Percentiles rank a stretch among this genome's conserved stretches.
phyloP scores from a whole-genome alignment of 2,329 filamentous ascomycete species.

The Nemania serpens region DNA sequence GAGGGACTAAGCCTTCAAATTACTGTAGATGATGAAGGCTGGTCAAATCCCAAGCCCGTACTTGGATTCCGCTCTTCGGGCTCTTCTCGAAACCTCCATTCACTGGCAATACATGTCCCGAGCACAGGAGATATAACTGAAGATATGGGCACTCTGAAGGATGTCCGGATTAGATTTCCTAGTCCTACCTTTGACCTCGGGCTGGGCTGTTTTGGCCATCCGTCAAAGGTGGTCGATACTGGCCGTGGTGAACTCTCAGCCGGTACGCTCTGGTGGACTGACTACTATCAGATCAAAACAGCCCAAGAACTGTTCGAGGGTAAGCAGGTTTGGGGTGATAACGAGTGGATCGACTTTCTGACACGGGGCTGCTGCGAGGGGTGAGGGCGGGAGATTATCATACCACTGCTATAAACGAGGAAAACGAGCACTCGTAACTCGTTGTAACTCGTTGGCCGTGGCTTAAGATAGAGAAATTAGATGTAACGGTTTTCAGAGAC shows the following conservation, averaged over 20 bases:
- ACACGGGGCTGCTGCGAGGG: not conserved
- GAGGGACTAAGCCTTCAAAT: not conserved
- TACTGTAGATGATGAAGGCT: constrained; percentile 17
- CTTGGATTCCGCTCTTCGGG: constrained; percentile 4
- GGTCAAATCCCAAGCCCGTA: constrained; percentile 13
- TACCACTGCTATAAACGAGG: not conserved
- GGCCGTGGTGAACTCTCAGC: not conserved
- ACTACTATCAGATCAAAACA: constrained; percentile 11
- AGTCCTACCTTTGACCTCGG: constrained; percentile 27
- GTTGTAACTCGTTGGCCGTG: too few relatives aligned
- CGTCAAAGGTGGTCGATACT: constrained; percentile 18
- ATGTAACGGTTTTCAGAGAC: too few relatives aligned
- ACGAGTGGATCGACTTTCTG: constrained; percentile 12
- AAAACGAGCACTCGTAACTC: too few relatives aligned
- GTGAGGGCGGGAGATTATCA: too few relatives aligned
- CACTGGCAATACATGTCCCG: not conserved
- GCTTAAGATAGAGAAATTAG: too few relatives aligned
- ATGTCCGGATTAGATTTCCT: not conserved
- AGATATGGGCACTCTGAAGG: not conserved
- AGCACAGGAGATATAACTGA: not conserved
- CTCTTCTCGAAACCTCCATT: not conserved
- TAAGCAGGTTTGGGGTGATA: constrained; percentile 2
- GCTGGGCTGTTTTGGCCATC: constrained; percentile 26
- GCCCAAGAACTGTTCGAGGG: constrained; percentile 20
- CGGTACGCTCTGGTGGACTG: not conserved